Evolutionary conservation across 305 asterid species (phyloP).

Genomic region (Rubia tinctorum): DNA sequence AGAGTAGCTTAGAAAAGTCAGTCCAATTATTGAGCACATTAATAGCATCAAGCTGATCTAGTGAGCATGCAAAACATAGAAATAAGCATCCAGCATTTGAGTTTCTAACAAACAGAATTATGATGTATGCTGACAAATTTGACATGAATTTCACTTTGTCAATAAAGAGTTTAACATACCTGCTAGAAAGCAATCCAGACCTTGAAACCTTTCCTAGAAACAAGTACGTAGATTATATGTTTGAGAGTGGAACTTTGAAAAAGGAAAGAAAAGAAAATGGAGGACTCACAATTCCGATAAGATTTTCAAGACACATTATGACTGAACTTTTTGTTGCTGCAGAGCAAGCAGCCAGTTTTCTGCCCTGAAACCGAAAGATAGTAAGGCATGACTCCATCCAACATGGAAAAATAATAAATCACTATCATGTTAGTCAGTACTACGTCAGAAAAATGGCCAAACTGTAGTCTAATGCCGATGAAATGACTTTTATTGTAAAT

Average conservation of each 20-base stretch:
- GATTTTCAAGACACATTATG: conserved; percentile 80
- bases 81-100: neutral
- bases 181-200: conserved; percentile 98
- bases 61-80: neutral
- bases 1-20: neutral
- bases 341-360: conserved; percentile 85
- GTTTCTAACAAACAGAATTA: neutral
- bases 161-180: conserved; percentile 35
- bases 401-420: neutral
- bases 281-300: conserved; percentile 69
- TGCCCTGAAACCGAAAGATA: conserved; percentile 54
- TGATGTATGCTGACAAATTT: neutral
- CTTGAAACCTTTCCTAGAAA: conserved; percentile 78
- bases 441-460: neutral
- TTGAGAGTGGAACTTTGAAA: neutral
- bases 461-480: conserved; percentile 9
- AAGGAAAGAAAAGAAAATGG: neutral
- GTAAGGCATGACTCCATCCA: neutral
- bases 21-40: neutral
- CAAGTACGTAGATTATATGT: conserved; percentile 10
- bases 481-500: conserved; percentile 6
- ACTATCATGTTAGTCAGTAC: neutral
- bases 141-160: neutral
- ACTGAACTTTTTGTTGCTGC: conserved; percentile 98
- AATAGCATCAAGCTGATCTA: neutral